phyloP scores from a whole-genome alignment of 495 filamentous ascomycete species.

The Penicillium goetzii region DNA sequence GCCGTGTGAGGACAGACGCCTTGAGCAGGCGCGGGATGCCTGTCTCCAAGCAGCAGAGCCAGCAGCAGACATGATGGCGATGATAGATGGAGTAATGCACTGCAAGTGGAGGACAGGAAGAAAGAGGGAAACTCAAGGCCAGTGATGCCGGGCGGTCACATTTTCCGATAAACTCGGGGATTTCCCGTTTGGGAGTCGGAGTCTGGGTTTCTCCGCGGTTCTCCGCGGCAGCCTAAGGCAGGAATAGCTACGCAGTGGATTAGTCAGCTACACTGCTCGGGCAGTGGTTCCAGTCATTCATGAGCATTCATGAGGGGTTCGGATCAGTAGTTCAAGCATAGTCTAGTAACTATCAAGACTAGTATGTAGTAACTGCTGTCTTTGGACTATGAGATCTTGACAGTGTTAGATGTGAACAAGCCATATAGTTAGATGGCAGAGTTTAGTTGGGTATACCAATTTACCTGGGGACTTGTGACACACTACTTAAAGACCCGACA shows the following conservation, averaged over 20 bases:
- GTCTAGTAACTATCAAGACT: too few relatives aligned
- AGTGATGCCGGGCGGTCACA: slow-evolving; percentile 9
- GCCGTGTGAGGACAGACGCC: slow-evolving; percentile 51
- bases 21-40: slow-evolving; percentile 70
- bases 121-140: slow-evolving; percentile 8
- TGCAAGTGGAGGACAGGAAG: slow-evolving; percentile 28
- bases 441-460: not conserved
- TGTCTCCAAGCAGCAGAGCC: slow-evolving; percentile 75
- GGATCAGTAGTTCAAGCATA: too few relatives aligned
- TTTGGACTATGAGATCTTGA: too few relatives aligned
- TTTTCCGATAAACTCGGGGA: slow-evolving; percentile 26
- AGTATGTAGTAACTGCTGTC: too few relatives aligned
- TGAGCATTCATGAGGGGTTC: too few relatives aligned
- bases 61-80: slow-evolving; percentile 68
- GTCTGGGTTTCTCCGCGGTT: slow-evolving; percentile 21
- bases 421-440: too few relatives aligned
- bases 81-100: slow-evolving; percentile 20
- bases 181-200: slow-evolving; percentile 19
- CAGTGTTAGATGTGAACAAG: too few relatives aligned
- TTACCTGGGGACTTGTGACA: too few relatives aligned
- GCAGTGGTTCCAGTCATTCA: too few relatives aligned
- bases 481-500: too few relatives aligned
- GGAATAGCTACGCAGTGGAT: too few relatives aligned
- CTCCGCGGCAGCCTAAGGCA: slow-evolving; percentile 5
- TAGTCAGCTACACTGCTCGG: too few relatives aligned